Evolutionary conservation across 2,329 filamentous ascomycete species (phyloP).

Genomic region (Penicillium digitatum): DNA sequence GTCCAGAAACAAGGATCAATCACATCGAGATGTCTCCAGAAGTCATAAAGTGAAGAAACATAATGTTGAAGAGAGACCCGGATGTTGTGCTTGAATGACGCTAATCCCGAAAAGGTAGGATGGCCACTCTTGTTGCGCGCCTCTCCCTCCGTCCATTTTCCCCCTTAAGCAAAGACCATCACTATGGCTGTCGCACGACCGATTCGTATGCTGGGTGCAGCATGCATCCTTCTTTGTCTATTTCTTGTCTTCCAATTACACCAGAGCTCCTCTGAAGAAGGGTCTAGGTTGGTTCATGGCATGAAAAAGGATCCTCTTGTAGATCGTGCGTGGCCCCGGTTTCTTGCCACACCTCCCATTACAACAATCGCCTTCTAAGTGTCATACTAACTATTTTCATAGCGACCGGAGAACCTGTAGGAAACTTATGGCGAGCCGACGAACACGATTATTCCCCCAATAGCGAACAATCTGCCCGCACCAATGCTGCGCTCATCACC

Average conservation of each 20-base stretch:
- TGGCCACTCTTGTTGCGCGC: conserved; percentile 14
- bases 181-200: conserved; percentile 80
- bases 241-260: conserved; percentile 76
- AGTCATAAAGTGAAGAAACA: neutral
- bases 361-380: neutral
- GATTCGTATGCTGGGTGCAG: conserved; percentile 71
- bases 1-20: neutral
- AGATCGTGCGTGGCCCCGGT: conserved; percentile 62
- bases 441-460: conserved; percentile 74
- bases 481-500: conserved; percentile 87
- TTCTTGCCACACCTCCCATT: conserved; percentile 10
- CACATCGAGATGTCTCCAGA: neutral
- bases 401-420: conserved; percentile 82
- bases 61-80: conserved; percentile 1
- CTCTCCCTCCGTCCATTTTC: conserved; percentile 9
- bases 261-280: conserved; percentile 47
- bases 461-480: conserved; percentile 71
- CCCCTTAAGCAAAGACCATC: conserved; percentile 26
- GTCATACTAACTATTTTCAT: conserved; percentile 18
- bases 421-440: conserved; percentile 66
- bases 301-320: conserved; percentile 78
- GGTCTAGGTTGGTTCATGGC: conserved; percentile 51
- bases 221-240: conserved; percentile 68
- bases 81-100: conserved; percentile 14
- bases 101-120: conserved; percentile 29